A percentile compares a stretch with the other conserved stretches of the same genome.
Conservation (phyloP, 2,329 filamentous ascomycete genomes). For the Penicillium sp. region DNA sequence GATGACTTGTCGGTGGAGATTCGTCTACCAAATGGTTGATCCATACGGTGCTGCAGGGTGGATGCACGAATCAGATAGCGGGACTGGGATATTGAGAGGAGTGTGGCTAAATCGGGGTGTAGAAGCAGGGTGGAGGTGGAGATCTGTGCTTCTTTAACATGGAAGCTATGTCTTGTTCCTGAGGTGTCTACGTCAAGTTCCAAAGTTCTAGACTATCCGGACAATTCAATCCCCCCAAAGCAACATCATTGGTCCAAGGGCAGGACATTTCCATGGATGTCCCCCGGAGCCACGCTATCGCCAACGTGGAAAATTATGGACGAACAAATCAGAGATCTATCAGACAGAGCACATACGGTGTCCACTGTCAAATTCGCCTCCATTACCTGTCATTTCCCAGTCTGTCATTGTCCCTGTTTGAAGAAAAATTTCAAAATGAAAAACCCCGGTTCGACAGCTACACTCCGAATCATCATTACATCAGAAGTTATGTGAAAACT, state of each 20-base stretch:
- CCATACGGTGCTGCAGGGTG: neutral
- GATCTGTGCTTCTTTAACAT: slow-evolving; percentile 6
- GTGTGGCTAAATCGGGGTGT: slow-evolving; percentile 12
- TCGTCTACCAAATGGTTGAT: slow-evolving; percentile 12
- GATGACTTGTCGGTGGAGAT: slow-evolving; percentile 6
- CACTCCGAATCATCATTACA: slow-evolving; percentile 23
- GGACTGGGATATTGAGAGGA: neutral
- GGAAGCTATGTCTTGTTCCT: slow-evolving; percentile 7
- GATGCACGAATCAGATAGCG: slow-evolving; percentile 11
- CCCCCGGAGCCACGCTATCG: slow-evolving; percentile 10
- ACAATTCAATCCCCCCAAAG: neutral
- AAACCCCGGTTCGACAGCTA: slow-evolving; percentile 4
- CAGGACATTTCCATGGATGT: slow-evolving; percentile 14
- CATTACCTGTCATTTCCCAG: slow-evolving; percentile 12
- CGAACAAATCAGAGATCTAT: slow-evolving; percentile 13
- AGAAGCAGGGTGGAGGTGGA: slow-evolving; percentile 13
- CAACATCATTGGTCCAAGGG: slow-evolving; percentile 12
- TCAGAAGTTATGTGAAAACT: slow-evolving; percentile 12
- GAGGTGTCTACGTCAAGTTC: neutral
- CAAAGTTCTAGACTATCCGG: neutral
- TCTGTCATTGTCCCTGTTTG: slow-evolving; percentile 10
- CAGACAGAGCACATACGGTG: neutral
- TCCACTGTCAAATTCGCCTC: slow-evolving; percentile 18
- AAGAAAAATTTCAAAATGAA: neutral
- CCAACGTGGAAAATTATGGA: slow-evolving; percentile 4